Conservation (phyloP, 2,329 filamentous ascomycete species). For the Trichoderma koningii region DNA sequence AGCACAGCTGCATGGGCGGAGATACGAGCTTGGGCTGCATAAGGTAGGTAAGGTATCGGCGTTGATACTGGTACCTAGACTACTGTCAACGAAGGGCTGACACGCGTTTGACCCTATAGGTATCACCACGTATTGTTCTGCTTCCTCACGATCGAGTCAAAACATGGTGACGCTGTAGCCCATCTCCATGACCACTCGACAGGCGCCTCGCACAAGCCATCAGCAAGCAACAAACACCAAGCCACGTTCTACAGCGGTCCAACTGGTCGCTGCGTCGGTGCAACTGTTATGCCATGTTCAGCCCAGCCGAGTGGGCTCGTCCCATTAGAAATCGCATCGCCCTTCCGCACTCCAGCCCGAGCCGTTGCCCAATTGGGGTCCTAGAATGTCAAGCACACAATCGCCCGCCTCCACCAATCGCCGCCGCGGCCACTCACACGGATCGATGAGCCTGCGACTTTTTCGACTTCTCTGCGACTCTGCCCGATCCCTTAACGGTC, state of each 20-base stretch:
- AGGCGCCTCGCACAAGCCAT: background rate
- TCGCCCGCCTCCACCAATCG: constrained; percentile 19
- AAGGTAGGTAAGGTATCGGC: background rate
- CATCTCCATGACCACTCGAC: background rate
- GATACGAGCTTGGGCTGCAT: background rate
- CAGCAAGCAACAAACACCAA: background rate
- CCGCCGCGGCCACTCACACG: constrained; percentile 23
- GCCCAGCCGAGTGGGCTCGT: background rate
- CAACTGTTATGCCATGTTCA: constrained; percentile 7
- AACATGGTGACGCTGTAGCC: background rate
- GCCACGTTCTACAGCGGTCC: background rate
- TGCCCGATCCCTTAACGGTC: background rate
- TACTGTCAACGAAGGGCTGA: too few relatives aligned
- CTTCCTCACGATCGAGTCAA: background rate
- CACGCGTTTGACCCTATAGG: too few relatives aligned
- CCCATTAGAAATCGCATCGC: too few relatives aligned
- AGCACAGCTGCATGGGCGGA: constrained; percentile 16
- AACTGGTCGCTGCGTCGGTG: background rate
- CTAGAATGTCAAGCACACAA: constrained; percentile 27
- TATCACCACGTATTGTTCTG: too few relatives aligned
- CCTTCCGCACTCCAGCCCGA: constrained; percentile 14
- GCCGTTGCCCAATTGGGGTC: constrained; percentile 23
- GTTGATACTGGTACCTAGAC: background rate
- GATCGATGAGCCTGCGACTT: constrained; percentile 20
- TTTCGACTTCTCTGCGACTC: constrained; percentile 2